phyloP scores from a whole-genome alignment of 352 stramenopile species.

The Globisporangium okanoganense region DNA sequence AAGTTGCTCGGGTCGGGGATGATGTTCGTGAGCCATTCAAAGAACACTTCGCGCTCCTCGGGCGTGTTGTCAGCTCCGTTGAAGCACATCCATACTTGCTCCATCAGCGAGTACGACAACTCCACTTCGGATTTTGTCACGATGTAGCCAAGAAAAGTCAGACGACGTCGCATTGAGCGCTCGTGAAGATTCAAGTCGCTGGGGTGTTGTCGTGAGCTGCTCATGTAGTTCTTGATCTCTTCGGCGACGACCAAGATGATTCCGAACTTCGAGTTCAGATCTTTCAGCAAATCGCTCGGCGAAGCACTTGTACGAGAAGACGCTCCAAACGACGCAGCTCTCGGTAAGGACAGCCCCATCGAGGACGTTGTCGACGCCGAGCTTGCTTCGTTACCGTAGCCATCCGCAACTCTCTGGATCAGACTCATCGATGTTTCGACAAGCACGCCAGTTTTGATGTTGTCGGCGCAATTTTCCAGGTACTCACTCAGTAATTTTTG shows the following conservation, averaged over 20 bases:
- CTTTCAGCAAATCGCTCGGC: conserved; percentile 57
- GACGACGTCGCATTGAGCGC: conserved; percentile 31
- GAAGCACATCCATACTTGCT: conserved; percentile 62
- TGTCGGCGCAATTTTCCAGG: conserved; percentile 64
- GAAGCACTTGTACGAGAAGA: conserved; percentile 33
- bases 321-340: conserved; percentile 16
- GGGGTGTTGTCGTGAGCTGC: background rate
- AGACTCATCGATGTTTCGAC: conserved; percentile 79
- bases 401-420: conserved; percentile 61
- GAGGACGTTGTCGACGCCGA: conserved; percentile 35
- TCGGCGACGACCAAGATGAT: conserved; percentile 57
- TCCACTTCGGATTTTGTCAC: conserved; percentile 71
- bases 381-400: conserved; percentile 33
- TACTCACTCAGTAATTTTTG: conserved; percentile 72
- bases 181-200: conserved; percentile 8
- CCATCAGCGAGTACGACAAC: conserved; percentile 55
- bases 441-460: conserved; percentile 48
- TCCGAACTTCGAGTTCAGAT: conserved; percentile 55
- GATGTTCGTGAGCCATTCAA: conserved; percentile 65
- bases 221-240: conserved; percentile 49
- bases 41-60: conserved; percentile 57
- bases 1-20: conserved; percentile 71
- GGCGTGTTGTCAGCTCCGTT: conserved; percentile 24
- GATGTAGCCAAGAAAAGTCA: conserved; percentile 76
- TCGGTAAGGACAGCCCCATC: conserved; percentile 27